Conservation (phyloP, 441 rosid species). For the Pelargonium hybrid region DNA sequence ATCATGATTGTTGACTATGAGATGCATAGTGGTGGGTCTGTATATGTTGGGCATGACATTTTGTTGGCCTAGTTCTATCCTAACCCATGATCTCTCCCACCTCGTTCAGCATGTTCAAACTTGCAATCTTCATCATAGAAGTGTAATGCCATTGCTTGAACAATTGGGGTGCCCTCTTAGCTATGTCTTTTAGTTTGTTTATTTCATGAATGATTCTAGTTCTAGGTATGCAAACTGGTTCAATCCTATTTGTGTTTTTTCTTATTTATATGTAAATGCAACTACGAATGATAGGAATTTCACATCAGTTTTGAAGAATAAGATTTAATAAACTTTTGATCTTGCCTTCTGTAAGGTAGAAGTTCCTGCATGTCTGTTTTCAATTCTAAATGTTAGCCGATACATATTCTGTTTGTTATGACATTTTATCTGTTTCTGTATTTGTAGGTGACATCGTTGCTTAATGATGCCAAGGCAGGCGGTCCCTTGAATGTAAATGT, state of each 20-base stretch:
- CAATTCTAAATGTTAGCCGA: background rate
- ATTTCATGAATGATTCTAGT: background rate
- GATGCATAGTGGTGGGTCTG: background rate
- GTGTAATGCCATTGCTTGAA: background rate
- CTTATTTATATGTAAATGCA: background rate
- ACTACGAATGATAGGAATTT: conserved; percentile 6
- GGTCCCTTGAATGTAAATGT: conserved; percentile 53
- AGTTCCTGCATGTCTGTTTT: background rate
- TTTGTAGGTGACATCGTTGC: conserved; percentile 52
- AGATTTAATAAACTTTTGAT: background rate
- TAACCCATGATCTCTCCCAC: background rate
- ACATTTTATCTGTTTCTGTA: conserved; percentile 11
- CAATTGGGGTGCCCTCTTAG: background rate
- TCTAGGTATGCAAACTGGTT: background rate
- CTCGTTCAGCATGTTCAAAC: background rate
- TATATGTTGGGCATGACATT: no score
- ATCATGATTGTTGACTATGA: background rate
- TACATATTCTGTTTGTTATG: conserved; percentile 9
- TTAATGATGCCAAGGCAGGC: conserved; percentile 74
- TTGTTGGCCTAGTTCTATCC: background rate
- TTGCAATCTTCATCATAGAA: background rate
- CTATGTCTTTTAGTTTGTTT: background rate
- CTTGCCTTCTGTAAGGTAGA: background rate
- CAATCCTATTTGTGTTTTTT: background rate
- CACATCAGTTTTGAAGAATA: background rate